Evolutionary conservation across 768 basidiomycete genomes (phyloP), one percentile per base, ranked within the genome.

Genomic region (Termitomyces sp.): DNA sequence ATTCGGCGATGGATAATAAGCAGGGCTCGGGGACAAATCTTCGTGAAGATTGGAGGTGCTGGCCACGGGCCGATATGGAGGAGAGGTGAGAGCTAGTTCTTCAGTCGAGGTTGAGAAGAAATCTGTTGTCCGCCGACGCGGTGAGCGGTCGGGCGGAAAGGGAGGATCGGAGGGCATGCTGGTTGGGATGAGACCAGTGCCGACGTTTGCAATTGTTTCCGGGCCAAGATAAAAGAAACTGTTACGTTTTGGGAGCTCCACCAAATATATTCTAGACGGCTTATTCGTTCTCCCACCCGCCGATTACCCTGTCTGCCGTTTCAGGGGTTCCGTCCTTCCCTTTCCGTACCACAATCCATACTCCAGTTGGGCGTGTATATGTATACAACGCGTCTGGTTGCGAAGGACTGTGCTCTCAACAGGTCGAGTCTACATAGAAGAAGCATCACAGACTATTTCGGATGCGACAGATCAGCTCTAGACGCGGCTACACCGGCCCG

Each of bases 61-160:
- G 19, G 73, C 65, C 46, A 66, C 52, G 16, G 66, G 67, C 5
- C 66, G 68, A 63, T 77, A 78, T 0, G 73, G 73, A 17, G 76
- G 76, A 9, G 76, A 76, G 16, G 74, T 49, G 28, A 47, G 42
- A 17, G 12, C 16, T 9, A 60, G 55, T 17, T 64, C 63, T 39
- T 62, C 61, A 34, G 51, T 30, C 21, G 61, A 64, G 12, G 63
- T 57, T 42, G 62, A 61, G 23, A 59, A 54, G 40, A 59, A 46
- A 14, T 63, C 60, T 8, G 19, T 37, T n/a, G 35, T 25, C 37
- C 37, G 50, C 25, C 12, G 50, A 52, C 50, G 45, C 42, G 30
- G 40, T 34, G 42, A 37, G 7, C 23, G 41, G 19, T 28, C 34
- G 37, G 42, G 41, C 16, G 42, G 14, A 37, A 23, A 16, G 42